A percentile compares a stretch with the other conserved stretches of the same genome.
phyloP scores from a whole-genome alignment of 1,284 basidiomycete species.

The Pseudozyma tsukubaensis region DNA sequence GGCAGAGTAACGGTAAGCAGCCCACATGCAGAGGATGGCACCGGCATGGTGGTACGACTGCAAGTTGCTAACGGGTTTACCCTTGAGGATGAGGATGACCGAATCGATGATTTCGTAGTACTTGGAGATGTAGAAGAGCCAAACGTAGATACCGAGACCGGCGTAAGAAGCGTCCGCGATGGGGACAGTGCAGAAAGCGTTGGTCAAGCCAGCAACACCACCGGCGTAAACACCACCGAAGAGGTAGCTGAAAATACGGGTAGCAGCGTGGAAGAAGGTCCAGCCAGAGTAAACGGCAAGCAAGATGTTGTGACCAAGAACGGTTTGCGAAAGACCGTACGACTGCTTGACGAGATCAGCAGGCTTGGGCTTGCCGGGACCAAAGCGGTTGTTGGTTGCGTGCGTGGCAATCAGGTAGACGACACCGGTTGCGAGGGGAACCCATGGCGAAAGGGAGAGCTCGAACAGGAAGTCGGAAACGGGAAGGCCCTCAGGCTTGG shows the following conservation, averaged over 20 bases:
- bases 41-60: constrained; percentile 63
- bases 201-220: constrained; percentile 53
- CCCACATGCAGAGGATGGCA: constrained; percentile 67
- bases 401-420: constrained; percentile 54
- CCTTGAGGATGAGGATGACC: constrained; percentile 68
- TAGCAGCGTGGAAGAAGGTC: constrained; percentile 56
- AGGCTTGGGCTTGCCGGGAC: constrained; percentile 48
- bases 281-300: constrained; percentile 63
- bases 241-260: constrained; percentile 40
- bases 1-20: constrained; percentile 63
- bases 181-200: constrained; percentile 67
- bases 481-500: constrained; percentile 50
- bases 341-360: constrained; percentile 51
- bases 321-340: constrained; percentile 43
- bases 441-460: constrained; percentile 48
- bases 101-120: constrained; percentile 69
- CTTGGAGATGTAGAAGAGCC: constrained; percentile 68
- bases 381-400: constrained; percentile 45
- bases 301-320: constrained; percentile 66
- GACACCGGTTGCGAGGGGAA: constrained; percentile 32
- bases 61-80: constrained; percentile 65
- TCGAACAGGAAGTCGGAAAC: constrained; percentile 45
- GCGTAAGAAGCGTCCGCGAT: constrained; percentile 57
- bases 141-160: constrained; percentile 59
- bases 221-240: constrained; percentile 26